Percentiles rank a stretch among this genome's conserved stretches.
phyloP scores from a whole-genome alignment of 2,329 filamentous ascomycete genomes.

The Alternaria sp. region DNA sequence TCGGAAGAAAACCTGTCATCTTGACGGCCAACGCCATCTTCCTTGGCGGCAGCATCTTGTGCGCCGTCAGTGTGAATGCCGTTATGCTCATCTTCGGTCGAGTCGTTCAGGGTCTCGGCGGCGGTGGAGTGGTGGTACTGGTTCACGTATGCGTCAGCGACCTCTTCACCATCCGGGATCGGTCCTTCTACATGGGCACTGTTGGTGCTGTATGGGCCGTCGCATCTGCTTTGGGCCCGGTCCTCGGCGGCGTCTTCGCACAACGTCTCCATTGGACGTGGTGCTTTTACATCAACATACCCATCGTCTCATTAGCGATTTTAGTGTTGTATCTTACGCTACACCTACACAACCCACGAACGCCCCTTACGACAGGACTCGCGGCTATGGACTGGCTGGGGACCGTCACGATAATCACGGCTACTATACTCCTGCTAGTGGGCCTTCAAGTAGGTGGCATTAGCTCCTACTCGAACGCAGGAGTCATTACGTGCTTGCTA shows the following conservation, averaged over 20 bases:
- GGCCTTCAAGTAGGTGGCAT: constrained; percentile 61
- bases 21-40: constrained; percentile 53
- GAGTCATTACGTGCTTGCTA: constrained; percentile 59
- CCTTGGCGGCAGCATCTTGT: constrained; percentile 57
- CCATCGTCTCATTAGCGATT: constrained; percentile 58
- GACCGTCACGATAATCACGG: constrained; percentile 55
- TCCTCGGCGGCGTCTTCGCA: constrained; percentile 61
- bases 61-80: constrained; percentile 56
- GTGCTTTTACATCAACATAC: constrained; percentile 55
- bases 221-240: constrained; percentile 60
- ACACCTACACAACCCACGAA: constrained; percentile 60
- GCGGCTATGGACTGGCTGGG: constrained; percentile 62
- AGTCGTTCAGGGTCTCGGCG: constrained; percentile 61
- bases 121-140: constrained; percentile 60
- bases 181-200: constrained; percentile 59
- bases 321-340: constrained; percentile 59
- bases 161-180: constrained; percentile 54
- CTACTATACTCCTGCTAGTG: constrained; percentile 59
- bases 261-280: constrained; percentile 57
- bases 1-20: constrained; percentile 46
- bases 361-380: constrained; percentile 53
- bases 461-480: constrained; percentile 55
- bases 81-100: constrained; percentile 61
- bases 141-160: constrained; percentile 63
- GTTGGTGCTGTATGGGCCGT: constrained; percentile 62